A percentile compares a stretch with the other conserved stretches of the same genome.
These are phyloP conservation scores for Candida tetrigidarum DNA, from an alignment of 1,139 yeast genomes.

Conservation along the genomic window DNA sequence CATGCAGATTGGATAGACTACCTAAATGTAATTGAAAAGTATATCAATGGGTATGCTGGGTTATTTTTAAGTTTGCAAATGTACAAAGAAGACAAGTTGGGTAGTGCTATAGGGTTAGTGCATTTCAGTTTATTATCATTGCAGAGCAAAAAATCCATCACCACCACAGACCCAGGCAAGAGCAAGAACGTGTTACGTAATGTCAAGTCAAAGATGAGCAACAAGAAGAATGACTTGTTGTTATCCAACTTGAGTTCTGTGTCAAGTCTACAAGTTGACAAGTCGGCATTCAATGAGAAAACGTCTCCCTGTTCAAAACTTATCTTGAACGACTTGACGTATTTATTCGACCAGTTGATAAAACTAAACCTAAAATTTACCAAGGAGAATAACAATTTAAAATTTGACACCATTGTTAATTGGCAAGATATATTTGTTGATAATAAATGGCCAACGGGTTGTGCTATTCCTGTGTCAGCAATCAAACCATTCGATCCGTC, in stretches of 20 bases:
- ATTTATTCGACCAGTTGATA: constrained; percentile 44
- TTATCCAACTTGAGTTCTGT: constrained; percentile 39
- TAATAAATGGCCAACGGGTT: constrained; percentile 51
- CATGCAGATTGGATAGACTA: constrained; percentile 38
- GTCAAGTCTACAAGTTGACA: constrained; percentile 40
- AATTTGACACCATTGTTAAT: constrained; percentile 40
- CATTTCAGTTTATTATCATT: constrained; percentile 42
- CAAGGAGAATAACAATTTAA: constrained; percentile 48
- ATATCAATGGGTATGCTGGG: constrained; percentile 47
- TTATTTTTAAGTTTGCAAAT: constrained; percentile 46
- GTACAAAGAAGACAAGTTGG: constrained; percentile 44
- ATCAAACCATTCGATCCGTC: constrained; percentile 19
- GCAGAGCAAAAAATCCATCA: constrained; percentile 37
- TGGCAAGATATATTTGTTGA: constrained; percentile 44
- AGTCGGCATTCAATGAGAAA: constrained; percentile 37
- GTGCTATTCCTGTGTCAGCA: constrained; percentile 36
- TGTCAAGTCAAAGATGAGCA: constrained; percentile 31
- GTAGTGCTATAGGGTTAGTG: constrained; percentile 47
- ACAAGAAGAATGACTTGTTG: constrained; percentile 34
- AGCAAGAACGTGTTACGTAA: constrained; percentile 19
- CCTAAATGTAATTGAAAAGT: constrained; percentile 35
- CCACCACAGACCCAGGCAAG: constrained; percentile 12
- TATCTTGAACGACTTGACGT: constrained; percentile 41
- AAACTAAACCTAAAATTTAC: constrained; percentile 41
- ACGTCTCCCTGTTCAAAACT: constrained; percentile 28